Evolutionary conservation across 768 basidiomycete genomes (phyloP).

Genomic region (Tricholoma flavovirens): DNA sequence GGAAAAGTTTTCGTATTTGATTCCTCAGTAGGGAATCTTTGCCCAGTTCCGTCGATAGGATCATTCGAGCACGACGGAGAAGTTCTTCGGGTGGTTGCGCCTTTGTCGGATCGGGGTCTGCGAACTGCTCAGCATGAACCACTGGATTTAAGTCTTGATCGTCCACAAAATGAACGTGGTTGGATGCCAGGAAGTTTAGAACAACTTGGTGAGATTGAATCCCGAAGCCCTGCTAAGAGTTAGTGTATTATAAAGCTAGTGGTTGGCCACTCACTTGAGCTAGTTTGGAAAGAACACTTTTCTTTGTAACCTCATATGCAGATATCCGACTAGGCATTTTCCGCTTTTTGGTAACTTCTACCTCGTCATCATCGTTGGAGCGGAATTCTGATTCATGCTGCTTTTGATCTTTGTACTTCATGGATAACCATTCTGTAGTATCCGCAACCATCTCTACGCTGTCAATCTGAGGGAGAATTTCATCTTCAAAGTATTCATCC

Average conservation of each 20-base stretch:
- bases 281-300: slow-evolving; percentile 67
- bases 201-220: slow-evolving; percentile 79
- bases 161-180: slow-evolving; percentile 63
- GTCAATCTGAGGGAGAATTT: slow-evolving; percentile 62
- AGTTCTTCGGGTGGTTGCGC: slow-evolving; percentile 60
- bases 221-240: slow-evolving; percentile 66
- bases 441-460: slow-evolving; percentile 89
- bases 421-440: slow-evolving; percentile 82
- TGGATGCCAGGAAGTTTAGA: slow-evolving; percentile 65
- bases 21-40: slow-evolving; percentile 87
- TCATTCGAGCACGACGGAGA: slow-evolving; percentile 69
- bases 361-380: slow-evolving; percentile 68
- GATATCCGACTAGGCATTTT: slow-evolving; percentile 84
- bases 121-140: slow-evolving; percentile 83
- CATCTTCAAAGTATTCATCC: slow-evolving; percentile 73
- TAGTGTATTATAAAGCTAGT: slow-evolving; percentile 1
- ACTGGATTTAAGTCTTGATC: slow-evolving; percentile 79
- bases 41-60: slow-evolving; percentile 84
- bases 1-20: slow-evolving; percentile 71
- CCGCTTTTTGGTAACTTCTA: slow-evolving; percentile 48
- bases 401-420: slow-evolving; percentile 78
- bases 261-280: slow-evolving; percentile 58
- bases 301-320: slow-evolving; percentile 79
- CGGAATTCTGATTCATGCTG: slow-evolving; percentile 55
- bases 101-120: slow-evolving; percentile 58